Evolutionary conservation across 805 yeast genomes (phyloP), one percentile per base, ranked within the genome.

Genomic region (Ogataea trehaloabstinens): DNA sequence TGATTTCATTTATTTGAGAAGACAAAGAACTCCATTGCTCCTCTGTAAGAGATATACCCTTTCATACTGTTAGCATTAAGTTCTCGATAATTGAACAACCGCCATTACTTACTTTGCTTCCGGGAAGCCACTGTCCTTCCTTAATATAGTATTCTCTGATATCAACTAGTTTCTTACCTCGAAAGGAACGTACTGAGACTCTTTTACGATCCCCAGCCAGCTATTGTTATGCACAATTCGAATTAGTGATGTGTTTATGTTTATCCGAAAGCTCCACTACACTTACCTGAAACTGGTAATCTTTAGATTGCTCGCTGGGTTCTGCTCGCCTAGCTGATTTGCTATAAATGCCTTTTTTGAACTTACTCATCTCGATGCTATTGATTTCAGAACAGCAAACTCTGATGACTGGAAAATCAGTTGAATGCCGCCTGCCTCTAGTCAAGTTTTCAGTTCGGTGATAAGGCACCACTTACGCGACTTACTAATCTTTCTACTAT

Each of bases 91-190:
- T n/a, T 27, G 15, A 16, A 12, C 15, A 45, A 24, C 36, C 35
- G 38, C 40, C 60, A 62, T 22, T 53, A 47, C 66, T 36, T 45
- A 66, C 82, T 62, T 90, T 90, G 55, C 79, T 82, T 1, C 95
- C 95, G 0, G 98, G 98, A 43, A 72, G 72, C 66, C 73, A 69
- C 44, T 79, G 82, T 7, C 67, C 64, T 3, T 68, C 60, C n/a
- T 69, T 65, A 35, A 79, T 76, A 60, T 87, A 90, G 64, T 70
- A 88, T 58, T 90, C 96, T 42, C 98, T 74, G 37, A 90, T 85
- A 53, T 90, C 96, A 11, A 91, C 78, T 48, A 89, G 64, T 24
- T 74, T 75, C 40, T 67, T 65, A 36, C 80, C 80, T 39, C 84
- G 80, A 68, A 78, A 90, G 48, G 74, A 75, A 41, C 88, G 72